Conservation (phyloP, 2,329 filamentous ascomycete species). For the Colletotrichum sp. region DNA sequence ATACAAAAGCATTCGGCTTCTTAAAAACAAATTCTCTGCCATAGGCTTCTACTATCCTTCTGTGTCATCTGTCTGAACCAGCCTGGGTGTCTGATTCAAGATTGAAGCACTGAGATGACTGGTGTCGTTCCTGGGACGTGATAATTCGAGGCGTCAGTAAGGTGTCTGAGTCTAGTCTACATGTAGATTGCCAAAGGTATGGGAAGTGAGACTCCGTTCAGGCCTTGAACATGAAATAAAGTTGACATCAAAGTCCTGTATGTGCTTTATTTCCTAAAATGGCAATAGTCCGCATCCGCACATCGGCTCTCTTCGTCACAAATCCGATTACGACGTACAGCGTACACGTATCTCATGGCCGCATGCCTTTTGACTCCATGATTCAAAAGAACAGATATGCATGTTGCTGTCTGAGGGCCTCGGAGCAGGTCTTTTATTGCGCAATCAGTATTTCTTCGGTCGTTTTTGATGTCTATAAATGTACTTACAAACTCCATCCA, state of each 20-base stretch:
- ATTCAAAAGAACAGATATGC: constrained; percentile 19
- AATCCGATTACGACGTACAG: background rate
- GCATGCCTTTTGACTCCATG: background rate
- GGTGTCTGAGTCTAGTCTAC: background rate
- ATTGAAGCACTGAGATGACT: background rate
- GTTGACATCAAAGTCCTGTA: background rate
- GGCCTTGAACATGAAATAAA: background rate
- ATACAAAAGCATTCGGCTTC: background rate
- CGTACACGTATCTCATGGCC: background rate
- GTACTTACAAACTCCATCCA: constrained; percentile 33
- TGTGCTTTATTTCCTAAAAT: background rate
- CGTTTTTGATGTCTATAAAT: background rate
- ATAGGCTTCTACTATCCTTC: background rate
- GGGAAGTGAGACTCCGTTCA: background rate
- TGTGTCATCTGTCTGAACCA: background rate
- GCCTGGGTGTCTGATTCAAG: background rate
- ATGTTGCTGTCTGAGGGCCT: constrained; percentile 7
- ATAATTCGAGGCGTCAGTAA: background rate
- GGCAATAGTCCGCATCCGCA: background rate
- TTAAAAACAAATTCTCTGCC: background rate
- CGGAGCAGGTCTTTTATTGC: constrained; percentile 1
- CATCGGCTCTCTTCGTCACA: background rate
- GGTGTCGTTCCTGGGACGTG: background rate
- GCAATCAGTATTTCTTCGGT: background rate
- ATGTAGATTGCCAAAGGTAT: background rate